These are phyloP conservation scores for Solanum chiquidenum DNA, from an alignment of 257 asterid genomes.

Conservation along the genomic window DNA sequence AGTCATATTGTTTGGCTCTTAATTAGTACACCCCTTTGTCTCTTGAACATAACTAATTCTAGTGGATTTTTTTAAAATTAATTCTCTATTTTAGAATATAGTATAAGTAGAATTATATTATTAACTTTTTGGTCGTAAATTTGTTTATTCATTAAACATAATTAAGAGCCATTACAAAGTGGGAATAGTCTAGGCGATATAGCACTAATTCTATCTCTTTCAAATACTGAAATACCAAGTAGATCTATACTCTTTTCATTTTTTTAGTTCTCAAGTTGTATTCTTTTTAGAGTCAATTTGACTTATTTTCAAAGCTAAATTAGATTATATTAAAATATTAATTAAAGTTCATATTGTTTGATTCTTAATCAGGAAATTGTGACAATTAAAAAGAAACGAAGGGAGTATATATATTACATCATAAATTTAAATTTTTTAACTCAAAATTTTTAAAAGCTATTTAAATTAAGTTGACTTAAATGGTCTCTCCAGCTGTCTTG, in stretches of 20 bases:
- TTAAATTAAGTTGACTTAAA: not conserved
- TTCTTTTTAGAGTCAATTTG: no score
- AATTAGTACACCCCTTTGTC: not conserved
- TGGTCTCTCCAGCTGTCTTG: not conserved
- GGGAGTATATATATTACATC: not conserved
- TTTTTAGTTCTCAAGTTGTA: no score
- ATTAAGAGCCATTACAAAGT: not conserved
- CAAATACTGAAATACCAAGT: not conserved
- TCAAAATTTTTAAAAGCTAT: not conserved
- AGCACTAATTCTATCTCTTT: not conserved
- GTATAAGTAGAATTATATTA: not conserved
- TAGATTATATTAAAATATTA: no score
- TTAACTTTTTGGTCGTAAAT: not conserved
- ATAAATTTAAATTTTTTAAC: not conserved
- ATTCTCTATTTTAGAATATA: not conserved
- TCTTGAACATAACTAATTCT: not conserved
- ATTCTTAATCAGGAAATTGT: no score
- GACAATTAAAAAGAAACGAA: not conserved
- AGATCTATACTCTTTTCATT: not conserved
- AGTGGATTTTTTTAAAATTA: rapidly evolving
- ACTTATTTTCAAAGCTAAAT: no score
- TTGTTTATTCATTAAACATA: not conserved
- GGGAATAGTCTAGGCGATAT: not conserved
- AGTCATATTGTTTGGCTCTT: not conserved
- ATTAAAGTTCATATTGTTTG: no score